Conservation (phyloP, 176 grass and related monocot species). For the Cenchrus fungigraminus region DNA sequence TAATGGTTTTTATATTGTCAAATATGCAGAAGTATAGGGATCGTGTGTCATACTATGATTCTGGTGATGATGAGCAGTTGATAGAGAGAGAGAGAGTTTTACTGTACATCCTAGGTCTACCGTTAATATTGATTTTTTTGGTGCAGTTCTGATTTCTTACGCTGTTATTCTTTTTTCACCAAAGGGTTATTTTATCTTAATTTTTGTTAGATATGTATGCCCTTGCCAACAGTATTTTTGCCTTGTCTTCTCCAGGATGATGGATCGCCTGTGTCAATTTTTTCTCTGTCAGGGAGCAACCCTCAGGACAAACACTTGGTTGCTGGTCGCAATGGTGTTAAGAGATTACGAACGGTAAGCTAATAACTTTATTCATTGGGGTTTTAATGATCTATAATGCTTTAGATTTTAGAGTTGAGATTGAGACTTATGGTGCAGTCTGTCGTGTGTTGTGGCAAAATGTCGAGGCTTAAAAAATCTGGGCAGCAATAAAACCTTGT, state of each 20-base stretch:
- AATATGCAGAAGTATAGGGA: neutral
- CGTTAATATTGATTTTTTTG: neutral
- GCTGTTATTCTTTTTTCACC: neutral
- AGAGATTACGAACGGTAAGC: constrained; percentile 86
- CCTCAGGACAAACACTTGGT: constrained; percentile 87
- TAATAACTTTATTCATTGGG: constrained; percentile 15
- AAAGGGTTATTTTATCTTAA: neutral
- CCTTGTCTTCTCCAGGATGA: constrained; percentile 79
- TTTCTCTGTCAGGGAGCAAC: constrained; percentile 87
- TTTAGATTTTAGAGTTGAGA: neutral
- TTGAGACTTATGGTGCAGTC: neutral
- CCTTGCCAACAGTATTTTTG: constrained; percentile 13
- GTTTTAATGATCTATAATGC: constrained; percentile 35
- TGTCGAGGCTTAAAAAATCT: constrained; percentile 1
- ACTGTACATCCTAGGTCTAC: neutral
- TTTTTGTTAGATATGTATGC: constrained; percentile 34
- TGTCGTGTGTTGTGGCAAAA: neutral
- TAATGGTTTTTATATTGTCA: neutral
- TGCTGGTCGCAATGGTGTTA: constrained; percentile 95
- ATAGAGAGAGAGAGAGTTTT: neutral
- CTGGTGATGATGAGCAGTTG: no score
- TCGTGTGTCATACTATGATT: no score
- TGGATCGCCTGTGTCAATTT: constrained; percentile 88
- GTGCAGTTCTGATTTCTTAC: constrained; percentile 27
- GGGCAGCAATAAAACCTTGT: neutral